Evolutionary conservation across 2,329 filamentous ascomycete species (phyloP).

Genomic region (Neurospora crassa): DNA sequence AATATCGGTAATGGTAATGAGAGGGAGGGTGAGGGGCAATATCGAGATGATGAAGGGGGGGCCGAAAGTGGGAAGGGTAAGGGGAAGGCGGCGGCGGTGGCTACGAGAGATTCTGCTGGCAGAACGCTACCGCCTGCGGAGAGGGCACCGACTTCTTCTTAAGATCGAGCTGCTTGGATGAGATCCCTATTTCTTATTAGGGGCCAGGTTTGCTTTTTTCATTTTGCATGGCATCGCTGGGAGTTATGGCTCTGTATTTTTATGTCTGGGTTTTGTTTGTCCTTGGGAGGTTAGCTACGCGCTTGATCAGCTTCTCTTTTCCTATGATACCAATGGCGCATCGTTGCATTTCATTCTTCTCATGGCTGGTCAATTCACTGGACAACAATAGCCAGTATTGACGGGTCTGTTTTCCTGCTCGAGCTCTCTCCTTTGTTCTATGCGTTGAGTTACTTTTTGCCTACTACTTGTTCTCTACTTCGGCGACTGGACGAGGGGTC

Average conservation of each 20-base stretch:
- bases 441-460: neutral
- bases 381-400: neutral
- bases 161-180: neutral
- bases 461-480: neutral
- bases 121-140: slow-evolving; percentile 42
- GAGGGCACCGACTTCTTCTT: slow-evolving; percentile 31
- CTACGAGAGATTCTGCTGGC: slow-evolving; percentile 39
- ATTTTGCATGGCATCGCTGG: slow-evolving; percentile 11
- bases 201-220: neutral
- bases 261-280: neutral
- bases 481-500: neutral
- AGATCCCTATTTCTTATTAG: neutral
- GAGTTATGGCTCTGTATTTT: slow-evolving; percentile 9
- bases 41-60: slow-evolving; percentile 38
- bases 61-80: slow-evolving; percentile 34
- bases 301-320: neutral
- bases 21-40: slow-evolving; percentile 19
- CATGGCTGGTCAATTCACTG: neutral
- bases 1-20: neutral
- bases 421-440: neutral
- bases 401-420: neutral
- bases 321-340: neutral
- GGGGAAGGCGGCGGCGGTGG: slow-evolving; percentile 27
- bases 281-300: neutral
- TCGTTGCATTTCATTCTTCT: neutral